phyloP scores from a whole-genome alignment of 108 stramenopile genomes.

The Stephanodiscus triporus region DNA sequence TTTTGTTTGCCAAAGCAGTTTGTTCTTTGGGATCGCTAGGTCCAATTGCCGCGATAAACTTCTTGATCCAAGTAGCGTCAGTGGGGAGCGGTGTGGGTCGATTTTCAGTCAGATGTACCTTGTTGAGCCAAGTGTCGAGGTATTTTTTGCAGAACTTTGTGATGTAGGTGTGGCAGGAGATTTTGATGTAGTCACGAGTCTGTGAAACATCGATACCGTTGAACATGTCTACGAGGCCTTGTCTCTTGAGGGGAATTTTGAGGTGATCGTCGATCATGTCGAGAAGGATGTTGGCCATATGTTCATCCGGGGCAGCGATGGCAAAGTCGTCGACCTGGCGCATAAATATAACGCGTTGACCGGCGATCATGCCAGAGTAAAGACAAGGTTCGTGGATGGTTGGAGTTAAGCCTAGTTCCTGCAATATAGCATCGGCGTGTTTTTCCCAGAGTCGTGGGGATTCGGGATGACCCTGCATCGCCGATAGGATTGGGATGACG shows the following conservation, averaged over 20 bases:
- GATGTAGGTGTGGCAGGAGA: constrained; percentile 37
- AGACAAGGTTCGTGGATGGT: constrained; percentile 17
- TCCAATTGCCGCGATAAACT: not conserved
- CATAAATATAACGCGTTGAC: too few species aligned
- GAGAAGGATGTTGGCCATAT: not conserved
- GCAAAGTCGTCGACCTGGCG: constrained; percentile 14
- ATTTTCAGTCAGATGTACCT: not conserved
- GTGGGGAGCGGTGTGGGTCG: not conserved
- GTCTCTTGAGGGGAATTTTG: constrained; percentile 9
- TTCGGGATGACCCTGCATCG: constrained; percentile 20
- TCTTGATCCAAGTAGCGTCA: not conserved
- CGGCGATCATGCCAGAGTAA: not conserved
- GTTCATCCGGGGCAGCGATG: not conserved
- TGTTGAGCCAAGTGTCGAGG: constrained; percentile 33
- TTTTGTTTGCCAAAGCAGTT: constrained; percentile 4
- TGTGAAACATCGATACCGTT: constrained; percentile 46
- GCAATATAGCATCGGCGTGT: constrained; percentile 6
- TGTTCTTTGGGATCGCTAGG: not conserved
- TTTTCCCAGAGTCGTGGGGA: constrained; percentile 28
- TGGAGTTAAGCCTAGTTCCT: not conserved
- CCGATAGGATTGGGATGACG: constrained; percentile 31
- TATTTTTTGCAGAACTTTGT: constrained; percentile 8
- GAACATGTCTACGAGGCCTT: constrained; percentile 37
- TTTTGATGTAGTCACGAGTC: constrained; percentile 25
- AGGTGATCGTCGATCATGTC: constrained; percentile 3